Base-by-base conservation (phyloP, 106 monocot genomes). In the Allium cepa region DNA sequence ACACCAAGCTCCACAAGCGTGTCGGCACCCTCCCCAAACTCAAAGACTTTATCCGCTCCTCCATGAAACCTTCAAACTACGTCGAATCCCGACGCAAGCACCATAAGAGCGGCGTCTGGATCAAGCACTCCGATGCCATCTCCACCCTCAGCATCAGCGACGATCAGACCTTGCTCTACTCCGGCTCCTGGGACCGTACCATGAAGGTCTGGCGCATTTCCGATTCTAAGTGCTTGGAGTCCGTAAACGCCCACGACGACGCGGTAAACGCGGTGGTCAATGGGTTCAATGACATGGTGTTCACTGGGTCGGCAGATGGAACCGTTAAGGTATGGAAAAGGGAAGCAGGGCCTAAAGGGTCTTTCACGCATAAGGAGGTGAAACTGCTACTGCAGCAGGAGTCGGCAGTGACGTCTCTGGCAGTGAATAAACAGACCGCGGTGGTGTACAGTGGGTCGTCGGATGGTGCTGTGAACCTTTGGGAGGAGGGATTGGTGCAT, bases 221-320 rank as follows among this genome's bases (percentile, higher is more conserved):
- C 28, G 87, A 88, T 69, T 78, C 73, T 52, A 79, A 73, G 49
- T 84, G 84, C 69, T 53, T 88, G 13, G 92, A 92, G 71, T 88
- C 82, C 46, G 53, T 85, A 4, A 26, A n/a, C 51, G 87, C 82
- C 18, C 85, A 88, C 66, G 84, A 83, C 65, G 87, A 85, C 57
- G 83, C 84, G 60, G 78, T 88, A 8, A 92, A 80, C 50, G 71
- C 92, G 11, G 71, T 92, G 7, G 83, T 67, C 5, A 60, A 59
- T 0, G 78, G 63, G 14, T 77, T 82, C 61, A 78, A 76, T 47
- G 79, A 70, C 4, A 65, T 82, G 8, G 80, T 92, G 7, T 85
- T 88, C 78, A 73, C 92, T 10, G 88, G 92, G 28, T 92, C 92
- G 8, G 78, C 84, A 2, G 92, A 88, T 73, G 88, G 92, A 28